phyloP scores from a whole-genome alignment of 2,329 filamentous ascomycete genomes.

The Xylariaceae sp. region DNA sequence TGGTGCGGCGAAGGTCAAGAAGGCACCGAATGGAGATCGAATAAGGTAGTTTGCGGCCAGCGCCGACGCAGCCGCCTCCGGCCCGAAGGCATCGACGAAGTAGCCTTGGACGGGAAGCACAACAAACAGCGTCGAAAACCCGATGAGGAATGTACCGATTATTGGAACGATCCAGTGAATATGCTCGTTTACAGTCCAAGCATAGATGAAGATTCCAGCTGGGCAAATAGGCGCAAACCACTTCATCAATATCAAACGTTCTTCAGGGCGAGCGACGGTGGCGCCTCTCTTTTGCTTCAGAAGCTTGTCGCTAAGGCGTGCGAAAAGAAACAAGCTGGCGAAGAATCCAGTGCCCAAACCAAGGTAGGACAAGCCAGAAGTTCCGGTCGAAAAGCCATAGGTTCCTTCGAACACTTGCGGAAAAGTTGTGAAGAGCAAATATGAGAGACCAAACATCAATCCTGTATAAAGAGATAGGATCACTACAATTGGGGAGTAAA shows the following conservation, averaged over 20 bases:
- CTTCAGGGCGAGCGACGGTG: slow-evolving; percentile 4
- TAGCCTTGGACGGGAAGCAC: slow-evolving; percentile 2
- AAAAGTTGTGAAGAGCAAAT: slow-evolving; percentile 12
- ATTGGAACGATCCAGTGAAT: slow-evolving; percentile 15
- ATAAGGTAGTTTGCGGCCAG: slow-evolving; percentile 8
- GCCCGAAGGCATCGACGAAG: slow-evolving; percentile 6
- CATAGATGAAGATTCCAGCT: slow-evolving; percentile 7
- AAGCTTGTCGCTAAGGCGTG: slow-evolving; percentile 9
- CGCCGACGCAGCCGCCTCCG: slow-evolving; percentile 8
- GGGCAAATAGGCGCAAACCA: slow-evolving; percentile 12
- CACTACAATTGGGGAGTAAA: slow-evolving; percentile 12
- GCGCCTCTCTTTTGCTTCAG: slow-evolving; percentile 3
- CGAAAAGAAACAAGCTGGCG: slow-evolving; percentile 7
- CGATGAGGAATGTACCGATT: slow-evolving; percentile 12
- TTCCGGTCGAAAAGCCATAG: slow-evolving; percentile 6
- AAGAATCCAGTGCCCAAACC: slow-evolving; percentile 10
- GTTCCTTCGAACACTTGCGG: slow-evolving; percentile 9
- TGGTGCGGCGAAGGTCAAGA: slow-evolving; percentile 8
- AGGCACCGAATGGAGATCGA: slow-evolving; percentile 7
- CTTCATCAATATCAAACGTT: slow-evolving; percentile 13
- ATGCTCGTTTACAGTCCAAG: slow-evolving; percentile 11
- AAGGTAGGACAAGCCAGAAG: slow-evolving; percentile 9
- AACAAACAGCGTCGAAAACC: slow-evolving; percentile 11
- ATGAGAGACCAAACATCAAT: slow-evolving; percentile 8
- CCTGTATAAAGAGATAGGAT: slow-evolving; percentile 10